A percentile compares a stretch with the other conserved stretches of the same genome.
phyloP scores from a whole-genome alignment of 345 rosid species.

The Pugionium dolabratum region DNA sequence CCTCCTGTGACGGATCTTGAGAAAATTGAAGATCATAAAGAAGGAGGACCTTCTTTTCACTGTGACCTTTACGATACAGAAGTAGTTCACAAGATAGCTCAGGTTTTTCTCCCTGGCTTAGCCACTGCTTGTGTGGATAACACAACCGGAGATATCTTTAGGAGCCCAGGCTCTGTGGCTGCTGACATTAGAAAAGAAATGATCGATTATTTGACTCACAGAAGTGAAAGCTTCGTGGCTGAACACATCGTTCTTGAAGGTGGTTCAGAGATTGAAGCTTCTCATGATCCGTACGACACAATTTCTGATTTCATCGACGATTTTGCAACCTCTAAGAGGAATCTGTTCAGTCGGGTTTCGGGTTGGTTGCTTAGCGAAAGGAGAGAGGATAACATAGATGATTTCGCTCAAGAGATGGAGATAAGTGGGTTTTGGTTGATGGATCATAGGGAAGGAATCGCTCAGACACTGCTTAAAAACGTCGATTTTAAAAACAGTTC shows the following conservation, averaged over 20 bases:
- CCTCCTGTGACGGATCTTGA: conserved; percentile 49
- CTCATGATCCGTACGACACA: conserved; percentile 73
- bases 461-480: conserved; percentile 64
- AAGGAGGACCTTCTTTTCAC: conserved; percentile 51
- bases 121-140: conserved; percentile 81
- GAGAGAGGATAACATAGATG: conserved; percentile 88
- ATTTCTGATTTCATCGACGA: conserved; percentile 71
- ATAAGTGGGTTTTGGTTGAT: conserved; percentile 70
- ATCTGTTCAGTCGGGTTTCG: conserved; percentile 71
- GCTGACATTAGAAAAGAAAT: conserved; percentile 74
- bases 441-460: conserved; percentile 59
- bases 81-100: conserved; percentile 62
- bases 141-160: conserved; percentile 82
- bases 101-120: conserved; percentile 69
- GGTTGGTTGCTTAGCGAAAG: conserved; percentile 84
- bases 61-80: conserved; percentile 70
- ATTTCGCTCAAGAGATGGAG: conserved; percentile 85
- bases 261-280: conserved; percentile 47
- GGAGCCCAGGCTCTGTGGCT: conserved; percentile 71
- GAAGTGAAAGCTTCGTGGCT: conserved; percentile 80
- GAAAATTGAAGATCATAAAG: conserved; percentile 60
- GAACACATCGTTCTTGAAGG: conserved; percentile 64
- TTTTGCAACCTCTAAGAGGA: conserved; percentile 67
- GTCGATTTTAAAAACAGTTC: conserved; percentile 67
- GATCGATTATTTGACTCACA: conserved; percentile 57